These are phyloP conservation scores for Maudiozyma barnettii DNA, from an alignment of 805 yeast species.

Conservation along the genomic window DNA sequence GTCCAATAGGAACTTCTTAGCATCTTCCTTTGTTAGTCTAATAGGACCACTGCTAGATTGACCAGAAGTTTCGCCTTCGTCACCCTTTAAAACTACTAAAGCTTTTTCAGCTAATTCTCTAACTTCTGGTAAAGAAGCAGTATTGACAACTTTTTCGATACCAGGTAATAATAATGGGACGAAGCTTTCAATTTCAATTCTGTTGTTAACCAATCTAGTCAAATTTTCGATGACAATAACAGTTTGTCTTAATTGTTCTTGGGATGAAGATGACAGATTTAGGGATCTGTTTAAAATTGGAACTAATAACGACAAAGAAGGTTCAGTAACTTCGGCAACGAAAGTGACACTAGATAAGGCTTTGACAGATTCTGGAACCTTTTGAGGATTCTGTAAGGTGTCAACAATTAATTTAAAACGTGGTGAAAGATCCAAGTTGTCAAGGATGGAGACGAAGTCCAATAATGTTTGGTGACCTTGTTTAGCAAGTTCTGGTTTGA, in stretches of 20 bases:
- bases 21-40: constrained; percentile 49
- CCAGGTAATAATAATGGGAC: constrained; percentile 90
- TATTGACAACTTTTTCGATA: constrained; percentile 73
- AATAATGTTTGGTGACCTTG: constrained; percentile 67
- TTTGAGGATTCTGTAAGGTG: constrained; percentile 81
- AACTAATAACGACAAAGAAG: constrained; percentile 79
- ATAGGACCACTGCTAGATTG: constrained; percentile 46
- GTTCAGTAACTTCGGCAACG: constrained; percentile 97
- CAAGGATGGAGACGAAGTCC: constrained; percentile 69
- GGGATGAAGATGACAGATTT: constrained; percentile 73
- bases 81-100: constrained; percentile 67
- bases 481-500: constrained; percentile 90
- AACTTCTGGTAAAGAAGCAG: constrained; percentile 93
- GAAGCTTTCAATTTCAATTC: constrained; percentile 78
- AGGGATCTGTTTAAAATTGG: constrained; percentile 89
- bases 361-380: constrained; percentile 82
- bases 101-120: constrained; percentile 90
- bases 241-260: constrained; percentile 93
- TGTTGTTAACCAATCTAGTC: constrained; percentile 90
- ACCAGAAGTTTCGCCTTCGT: constrained; percentile 47
- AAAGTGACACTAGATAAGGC: constrained; percentile 88
- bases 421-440: constrained; percentile 84
- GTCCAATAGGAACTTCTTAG: constrained; percentile 35
- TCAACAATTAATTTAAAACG: constrained; percentile 77
- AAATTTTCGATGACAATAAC: constrained; percentile 92